A percentile compares a stretch with the other conserved stretches of the same genome.
Evolutionary conservation across 495 filamentous ascomycete species (phyloP).

Genomic region (Clohesyomyces aquaticus): DNA sequence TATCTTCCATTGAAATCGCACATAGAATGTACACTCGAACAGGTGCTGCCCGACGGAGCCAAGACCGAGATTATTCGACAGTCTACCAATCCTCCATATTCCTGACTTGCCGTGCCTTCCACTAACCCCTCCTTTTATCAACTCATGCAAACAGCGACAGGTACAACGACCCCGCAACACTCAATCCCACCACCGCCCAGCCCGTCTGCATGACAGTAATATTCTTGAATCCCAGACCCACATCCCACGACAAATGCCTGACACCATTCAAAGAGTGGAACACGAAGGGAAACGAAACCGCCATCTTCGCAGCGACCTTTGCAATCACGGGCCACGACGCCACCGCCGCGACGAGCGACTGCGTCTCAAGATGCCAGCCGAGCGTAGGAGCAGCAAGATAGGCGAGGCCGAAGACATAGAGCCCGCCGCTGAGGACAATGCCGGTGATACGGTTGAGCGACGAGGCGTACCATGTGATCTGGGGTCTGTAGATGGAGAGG

Average conservation of each 20-base stretch:
- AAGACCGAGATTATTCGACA: background rate
- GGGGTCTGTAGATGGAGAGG: slow-evolving; percentile 83
- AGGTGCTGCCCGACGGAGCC: background rate
- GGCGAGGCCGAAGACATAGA: slow-evolving; percentile 82
- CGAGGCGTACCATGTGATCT: slow-evolving; percentile 82
- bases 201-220: slow-evolving; percentile 72
- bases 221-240: slow-evolving; percentile 69
- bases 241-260: slow-evolving; percentile 89
- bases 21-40: slow-evolving; percentile 17
- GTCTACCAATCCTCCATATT: slow-evolving; percentile 7
- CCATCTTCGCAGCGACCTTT: slow-evolving; percentile 74
- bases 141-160: slow-evolving; percentile 12
- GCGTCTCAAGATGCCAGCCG: slow-evolving; percentile 84
- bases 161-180: slow-evolving; percentile 17
- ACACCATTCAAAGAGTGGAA: slow-evolving; percentile 87
- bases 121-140: background rate
- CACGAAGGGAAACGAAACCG: slow-evolving; percentile 78
- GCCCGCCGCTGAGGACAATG: slow-evolving; percentile 64
- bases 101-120: background rate
- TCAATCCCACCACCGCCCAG: slow-evolving; percentile 68
- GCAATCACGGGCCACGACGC: slow-evolving; percentile 68
- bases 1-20: slow-evolving; percentile 1
- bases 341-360: slow-evolving; percentile 76
- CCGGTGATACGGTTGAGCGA: slow-evolving; percentile 82
- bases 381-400: slow-evolving; percentile 82